phyloP scores from a whole-genome alignment of 2,329 filamentous ascomycete species.

The Ambrosiella xylebori region DNA sequence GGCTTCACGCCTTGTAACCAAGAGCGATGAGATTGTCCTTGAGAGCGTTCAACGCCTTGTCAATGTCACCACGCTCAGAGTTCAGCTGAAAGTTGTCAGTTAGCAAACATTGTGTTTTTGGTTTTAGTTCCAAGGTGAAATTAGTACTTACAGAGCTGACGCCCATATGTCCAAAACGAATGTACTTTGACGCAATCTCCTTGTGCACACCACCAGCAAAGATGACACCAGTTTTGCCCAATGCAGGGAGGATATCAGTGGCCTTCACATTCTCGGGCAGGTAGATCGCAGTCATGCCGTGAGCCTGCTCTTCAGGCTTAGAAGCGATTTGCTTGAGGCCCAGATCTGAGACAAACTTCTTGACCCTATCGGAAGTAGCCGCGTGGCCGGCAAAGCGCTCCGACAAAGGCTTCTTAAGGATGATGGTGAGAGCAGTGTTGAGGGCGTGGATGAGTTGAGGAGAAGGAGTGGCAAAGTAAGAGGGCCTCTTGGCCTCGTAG shows the following conservation, averaged over 20 bases:
- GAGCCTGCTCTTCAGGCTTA: slow-evolving; percentile 79
- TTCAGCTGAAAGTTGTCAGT: slow-evolving; percentile 38
- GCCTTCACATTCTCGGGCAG: slow-evolving; percentile 70
- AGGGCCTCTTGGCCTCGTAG: slow-evolving; percentile 93
- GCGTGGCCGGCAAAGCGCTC: slow-evolving; percentile 73
- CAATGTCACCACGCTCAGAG: slow-evolving; percentile 60
- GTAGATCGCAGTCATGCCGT: slow-evolving; percentile 96
- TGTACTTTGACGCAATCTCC: slow-evolving; percentile 83
- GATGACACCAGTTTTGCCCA: slow-evolving; percentile 74
- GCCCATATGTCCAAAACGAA: slow-evolving; percentile 96
- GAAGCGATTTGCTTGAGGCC: slow-evolving; percentile 75
- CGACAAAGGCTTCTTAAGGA: slow-evolving; percentile 60
- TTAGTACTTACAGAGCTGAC: slow-evolving; percentile 54
- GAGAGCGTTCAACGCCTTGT: slow-evolving; percentile 65
- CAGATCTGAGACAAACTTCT: slow-evolving; percentile 62
- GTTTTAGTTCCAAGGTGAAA: not conserved
- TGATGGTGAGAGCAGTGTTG: slow-evolving; percentile 74
- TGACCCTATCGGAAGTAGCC: slow-evolving; percentile 66
- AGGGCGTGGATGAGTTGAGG: slow-evolving; percentile 87
- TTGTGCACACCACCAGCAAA: slow-evolving; percentile 94
- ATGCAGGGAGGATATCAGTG: slow-evolving; percentile 66
- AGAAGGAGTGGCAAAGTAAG: slow-evolving; percentile 93
- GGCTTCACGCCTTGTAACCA: slow-evolving; percentile 31
- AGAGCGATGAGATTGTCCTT: slow-evolving; percentile 58
- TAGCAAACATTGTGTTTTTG: slow-evolving; percentile 15